A percentile compares a stretch with the other conserved stretches of the same genome.
These are phyloP conservation scores for Pelargonium australe DNA, from an alignment of 441 rosid species.

Conservation along the genomic window DNA sequence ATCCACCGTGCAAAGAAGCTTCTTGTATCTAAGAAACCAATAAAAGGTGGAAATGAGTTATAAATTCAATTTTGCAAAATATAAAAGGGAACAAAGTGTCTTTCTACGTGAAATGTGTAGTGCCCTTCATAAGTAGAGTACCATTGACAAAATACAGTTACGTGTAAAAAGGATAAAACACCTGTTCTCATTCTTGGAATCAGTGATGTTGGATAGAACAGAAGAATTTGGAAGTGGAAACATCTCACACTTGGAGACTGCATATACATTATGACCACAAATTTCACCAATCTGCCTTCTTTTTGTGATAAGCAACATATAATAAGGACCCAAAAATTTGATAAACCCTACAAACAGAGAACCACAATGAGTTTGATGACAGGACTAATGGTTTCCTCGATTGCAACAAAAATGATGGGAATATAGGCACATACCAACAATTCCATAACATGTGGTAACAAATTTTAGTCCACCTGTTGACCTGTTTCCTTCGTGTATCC, in stretches of 20 bases:
- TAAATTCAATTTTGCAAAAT: background rate
- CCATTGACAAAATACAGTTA: slow-evolving; percentile 50
- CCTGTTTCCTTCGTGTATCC: slow-evolving; percentile 62
- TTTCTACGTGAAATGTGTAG: too few relatives aligned
- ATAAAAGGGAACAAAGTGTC: slow-evolving; percentile 6
- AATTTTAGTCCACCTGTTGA: slow-evolving; percentile 68
- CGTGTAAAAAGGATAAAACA: slow-evolving; percentile 42
- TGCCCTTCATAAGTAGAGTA: slow-evolving; percentile 5
- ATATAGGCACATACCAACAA: slow-evolving; percentile 41
- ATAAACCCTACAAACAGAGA: slow-evolving; percentile 43
- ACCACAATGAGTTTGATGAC: background rate
- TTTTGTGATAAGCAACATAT: slow-evolving; percentile 64
- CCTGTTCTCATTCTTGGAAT: slow-evolving; percentile 72
- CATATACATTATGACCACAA: slow-evolving; percentile 58
- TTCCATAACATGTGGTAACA: slow-evolving; percentile 64
- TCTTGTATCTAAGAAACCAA: slow-evolving; percentile 77
- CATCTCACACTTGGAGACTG: slow-evolving; percentile 51
- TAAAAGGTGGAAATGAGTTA: slow-evolving; percentile 6
- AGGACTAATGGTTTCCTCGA: slow-evolving; percentile 4
- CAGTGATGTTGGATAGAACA: slow-evolving; percentile 49
- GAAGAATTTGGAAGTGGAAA: slow-evolving; percentile 48
- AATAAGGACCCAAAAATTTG: slow-evolving; percentile 69
- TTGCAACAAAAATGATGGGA: background rate
- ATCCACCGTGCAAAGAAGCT: slow-evolving; percentile 83
- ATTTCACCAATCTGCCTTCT: slow-evolving; percentile 63